Conservation (phyloP, 2,329 filamentous ascomycete species). For the Polychaeton citri region DNA sequence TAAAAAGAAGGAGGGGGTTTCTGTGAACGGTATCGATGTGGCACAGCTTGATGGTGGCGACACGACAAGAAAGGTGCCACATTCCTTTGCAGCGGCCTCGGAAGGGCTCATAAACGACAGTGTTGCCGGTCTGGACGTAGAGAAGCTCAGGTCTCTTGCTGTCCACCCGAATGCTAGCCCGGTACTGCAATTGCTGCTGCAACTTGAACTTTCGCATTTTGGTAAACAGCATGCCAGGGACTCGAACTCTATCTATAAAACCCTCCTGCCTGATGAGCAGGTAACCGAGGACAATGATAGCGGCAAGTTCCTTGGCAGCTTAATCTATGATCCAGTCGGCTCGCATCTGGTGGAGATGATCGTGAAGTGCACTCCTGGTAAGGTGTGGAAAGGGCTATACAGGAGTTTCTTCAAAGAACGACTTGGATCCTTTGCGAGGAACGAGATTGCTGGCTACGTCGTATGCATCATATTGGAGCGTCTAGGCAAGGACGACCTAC, state of each 20-base stretch:
- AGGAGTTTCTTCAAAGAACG: slow-evolving; percentile 65
- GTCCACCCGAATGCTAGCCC: slow-evolving; percentile 87
- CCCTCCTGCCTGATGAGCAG: slow-evolving; percentile 67
- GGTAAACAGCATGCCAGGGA: slow-evolving; percentile 54
- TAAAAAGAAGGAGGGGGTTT: slow-evolving; percentile 79
- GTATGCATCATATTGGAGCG: slow-evolving; percentile 72
- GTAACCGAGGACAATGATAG: slow-evolving; percentile 60
- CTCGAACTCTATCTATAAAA: slow-evolving; percentile 55
- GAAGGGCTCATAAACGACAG: slow-evolving; percentile 73
- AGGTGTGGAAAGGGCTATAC: slow-evolving; percentile 81
- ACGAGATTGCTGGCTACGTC: slow-evolving; percentile 82
- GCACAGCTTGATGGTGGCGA: slow-evolving; percentile 33
- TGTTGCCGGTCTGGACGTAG: slow-evolving; percentile 60
- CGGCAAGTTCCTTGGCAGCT: slow-evolving; percentile 67
- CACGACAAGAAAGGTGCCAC: slow-evolving; percentile 46
- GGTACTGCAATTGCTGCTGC: slow-evolving; percentile 77
- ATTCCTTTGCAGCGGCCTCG: slow-evolving; percentile 62
- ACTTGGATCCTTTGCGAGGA: slow-evolving; percentile 68
- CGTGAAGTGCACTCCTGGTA: slow-evolving; percentile 66
- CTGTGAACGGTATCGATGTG: slow-evolving; percentile 41
- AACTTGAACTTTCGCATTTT: slow-evolving; percentile 67
- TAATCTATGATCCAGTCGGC: slow-evolving; percentile 82
- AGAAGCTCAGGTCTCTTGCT: slow-evolving; percentile 69
- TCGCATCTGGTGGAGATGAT: slow-evolving; percentile 83
- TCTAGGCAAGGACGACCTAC: slow-evolving; percentile 73